Evolutionary conservation across 108 stramenopile genomes (phyloP).

Genomic region (Cyclotella baltica): DNA sequence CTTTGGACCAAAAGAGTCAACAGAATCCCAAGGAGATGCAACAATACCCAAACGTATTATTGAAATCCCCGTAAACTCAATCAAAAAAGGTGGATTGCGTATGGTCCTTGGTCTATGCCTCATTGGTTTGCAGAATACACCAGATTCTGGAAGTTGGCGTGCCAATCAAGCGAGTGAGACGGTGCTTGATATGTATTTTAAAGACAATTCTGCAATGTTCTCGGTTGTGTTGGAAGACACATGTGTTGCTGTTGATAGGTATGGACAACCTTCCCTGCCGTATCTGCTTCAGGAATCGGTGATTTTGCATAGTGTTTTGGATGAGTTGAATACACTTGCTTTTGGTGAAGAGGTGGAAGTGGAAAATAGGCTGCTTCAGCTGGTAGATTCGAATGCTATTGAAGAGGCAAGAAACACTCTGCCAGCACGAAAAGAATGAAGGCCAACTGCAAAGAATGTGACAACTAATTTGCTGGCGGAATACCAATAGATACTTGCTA

Average conservation of each 20-base stretch:
- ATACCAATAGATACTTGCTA: too few relatives aligned
- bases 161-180: slow-evolving; percentile 59
- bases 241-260: slow-evolving; percentile 54
- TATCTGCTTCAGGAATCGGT: slow-evolving; percentile 78
- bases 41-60: slow-evolving; percentile 10
- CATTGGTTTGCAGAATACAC: slow-evolving; percentile 73
- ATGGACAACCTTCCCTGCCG: slow-evolving; percentile 67
- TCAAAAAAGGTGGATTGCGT: slow-evolving; percentile 79
- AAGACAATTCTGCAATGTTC: slow-evolving; percentile 72
- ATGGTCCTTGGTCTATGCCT: slow-evolving; percentile 70
- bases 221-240: slow-evolving; percentile 51
- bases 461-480: neutral
- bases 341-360: slow-evolving; percentile 58
- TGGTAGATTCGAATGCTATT: slow-evolving; percentile 60
- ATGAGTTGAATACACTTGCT: slow-evolving; percentile 69
- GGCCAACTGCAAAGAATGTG: slow-evolving; percentile 1
- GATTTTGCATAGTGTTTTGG: slow-evolving; percentile 67
- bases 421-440: slow-evolving; percentile 68
- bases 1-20: slow-evolving; percentile 21
- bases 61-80: slow-evolving; percentile 56
- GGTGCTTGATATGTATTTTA: slow-evolving; percentile 66
- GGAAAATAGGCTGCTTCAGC: slow-evolving; percentile 65
- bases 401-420: slow-evolving; percentile 58
- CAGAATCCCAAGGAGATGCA: slow-evolving; percentile 3
- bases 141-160: slow-evolving; percentile 65